phyloP scores from a whole-genome alignment of 2,329 filamentous ascomycete genomes.

The Microsporum audouinii region DNA sequence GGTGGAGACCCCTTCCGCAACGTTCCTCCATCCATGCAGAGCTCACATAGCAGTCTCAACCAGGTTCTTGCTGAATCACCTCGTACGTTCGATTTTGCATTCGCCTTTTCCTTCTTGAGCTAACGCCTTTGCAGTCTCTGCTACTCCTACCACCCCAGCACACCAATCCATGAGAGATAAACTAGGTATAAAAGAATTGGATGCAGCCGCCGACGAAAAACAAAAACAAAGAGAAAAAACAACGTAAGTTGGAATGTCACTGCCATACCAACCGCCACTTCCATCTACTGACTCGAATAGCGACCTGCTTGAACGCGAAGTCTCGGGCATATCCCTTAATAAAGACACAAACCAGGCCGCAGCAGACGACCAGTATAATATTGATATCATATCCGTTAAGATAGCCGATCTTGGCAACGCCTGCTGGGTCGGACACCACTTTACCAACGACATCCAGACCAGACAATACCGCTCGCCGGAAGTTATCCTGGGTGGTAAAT shows the following conservation, averaged over 20 bases:
- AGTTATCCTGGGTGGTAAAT: conserved; percentile 91
- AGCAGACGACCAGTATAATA: conserved; percentile 42
- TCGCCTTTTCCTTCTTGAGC: neutral
- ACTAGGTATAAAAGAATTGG: conserved; percentile 42
- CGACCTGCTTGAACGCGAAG: conserved; percentile 80
- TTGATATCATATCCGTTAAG: conserved; percentile 90
- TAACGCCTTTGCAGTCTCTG: conserved; percentile 25
- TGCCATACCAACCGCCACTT: too few relatives aligned
- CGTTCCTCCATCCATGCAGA: conserved; percentile 45
- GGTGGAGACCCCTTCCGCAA: conserved; percentile 57
- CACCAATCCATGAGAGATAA: conserved; percentile 48
- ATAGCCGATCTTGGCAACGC: conserved; percentile 97
- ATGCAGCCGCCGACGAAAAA: conserved; percentile 47
- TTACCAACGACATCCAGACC: conserved; percentile 98
- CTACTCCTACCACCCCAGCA: conserved; percentile 42
- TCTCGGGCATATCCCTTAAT: conserved; percentile 88
- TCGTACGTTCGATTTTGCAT: conserved; percentile 43
- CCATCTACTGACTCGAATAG: conserved; percentile 33
- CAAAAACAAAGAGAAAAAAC: conserved; percentile 86
- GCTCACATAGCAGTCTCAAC: conserved; percentile 64
- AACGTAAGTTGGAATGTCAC: conserved; percentile 52
- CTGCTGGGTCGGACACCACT: conserved; percentile 97
- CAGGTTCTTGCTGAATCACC: conserved; percentile 64
- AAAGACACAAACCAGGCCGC: conserved; percentile 58
- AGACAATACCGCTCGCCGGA: conserved; percentile 94